phyloP scores from a whole-genome alignment of 2,329 filamentous ascomycete genomes.

The Bipolaris oryzae region DNA sequence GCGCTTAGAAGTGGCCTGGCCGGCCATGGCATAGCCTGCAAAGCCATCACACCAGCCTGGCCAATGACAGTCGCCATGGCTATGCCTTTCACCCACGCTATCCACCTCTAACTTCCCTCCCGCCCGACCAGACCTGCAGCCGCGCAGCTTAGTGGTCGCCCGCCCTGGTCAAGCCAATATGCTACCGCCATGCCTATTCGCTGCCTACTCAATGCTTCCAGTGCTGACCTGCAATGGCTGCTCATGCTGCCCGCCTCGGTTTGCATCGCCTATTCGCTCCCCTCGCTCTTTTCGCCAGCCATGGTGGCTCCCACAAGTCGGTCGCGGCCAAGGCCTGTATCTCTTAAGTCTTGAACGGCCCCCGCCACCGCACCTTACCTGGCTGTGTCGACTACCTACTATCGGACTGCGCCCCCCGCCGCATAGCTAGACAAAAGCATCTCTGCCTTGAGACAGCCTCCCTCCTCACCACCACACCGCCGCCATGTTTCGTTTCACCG shows the following conservation, averaged over 20 bases:
- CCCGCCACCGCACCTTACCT: slow-evolving; percentile 36
- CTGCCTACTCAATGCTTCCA: slow-evolving; percentile 28
- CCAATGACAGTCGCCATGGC: slow-evolving; percentile 26
- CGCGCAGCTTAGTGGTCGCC: slow-evolving; percentile 37
- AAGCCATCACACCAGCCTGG: slow-evolving; percentile 30
- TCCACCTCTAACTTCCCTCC: slow-evolving; percentile 32
- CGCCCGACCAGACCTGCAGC: slow-evolving; percentile 29
- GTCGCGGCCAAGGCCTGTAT: slow-evolving; percentile 18
- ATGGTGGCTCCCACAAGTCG: slow-evolving; percentile 29
- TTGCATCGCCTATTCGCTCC: slow-evolving; percentile 25
- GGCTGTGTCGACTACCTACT: slow-evolving; percentile 20
- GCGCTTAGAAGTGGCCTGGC: slow-evolving; percentile 37
- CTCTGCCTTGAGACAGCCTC: background rate
- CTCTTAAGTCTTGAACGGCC: slow-evolving; percentile 33
- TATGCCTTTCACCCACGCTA: slow-evolving; percentile 24
- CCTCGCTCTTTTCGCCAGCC: slow-evolving; percentile 20
- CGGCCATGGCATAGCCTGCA: slow-evolving; percentile 24
- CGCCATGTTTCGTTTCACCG: slow-evolving; percentile 45
- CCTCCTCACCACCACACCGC: slow-evolving; percentile 1
- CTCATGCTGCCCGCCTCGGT: slow-evolving; percentile 26
- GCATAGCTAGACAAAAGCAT: background rate
- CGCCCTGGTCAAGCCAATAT: slow-evolving; percentile 41
- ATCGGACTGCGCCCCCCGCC: slow-evolving; percentile 3
- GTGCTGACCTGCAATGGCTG: slow-evolving; percentile 36
- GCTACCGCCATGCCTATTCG: slow-evolving; percentile 33